Percentiles rank a stretch among this genome's conserved stretches.
phyloP scores from a whole-genome alignment of 2,329 filamentous ascomycete species.

The Colletotrichum limetticola region DNA sequence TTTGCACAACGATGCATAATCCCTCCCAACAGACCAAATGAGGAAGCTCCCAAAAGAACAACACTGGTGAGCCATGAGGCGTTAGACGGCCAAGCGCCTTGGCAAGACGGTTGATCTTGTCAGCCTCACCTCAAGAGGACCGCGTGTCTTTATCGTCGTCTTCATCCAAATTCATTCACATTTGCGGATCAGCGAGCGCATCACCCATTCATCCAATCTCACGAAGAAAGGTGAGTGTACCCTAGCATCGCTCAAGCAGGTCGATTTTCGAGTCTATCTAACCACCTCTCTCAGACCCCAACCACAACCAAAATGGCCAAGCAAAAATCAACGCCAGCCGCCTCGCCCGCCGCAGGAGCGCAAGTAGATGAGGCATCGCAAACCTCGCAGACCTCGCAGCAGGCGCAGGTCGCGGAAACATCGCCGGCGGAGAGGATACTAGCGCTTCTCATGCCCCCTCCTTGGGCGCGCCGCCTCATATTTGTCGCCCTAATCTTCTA shows the following conservation, averaged over 20 bases:
- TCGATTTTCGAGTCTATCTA: background rate
- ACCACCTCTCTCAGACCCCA: background rate
- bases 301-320: background rate
- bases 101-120: background rate
- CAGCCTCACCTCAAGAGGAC: background rate
- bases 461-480: slow-evolving; percentile 1
- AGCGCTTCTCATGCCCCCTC: background rate
- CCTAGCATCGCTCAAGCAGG: background rate
- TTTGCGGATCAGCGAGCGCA: background rate
- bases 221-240: background rate
- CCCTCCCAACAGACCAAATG: background rate
- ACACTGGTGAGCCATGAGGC: background rate
- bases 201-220: background rate
- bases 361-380: background rate
- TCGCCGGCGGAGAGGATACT: background rate
- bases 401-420: background rate
- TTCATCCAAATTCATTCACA: background rate
- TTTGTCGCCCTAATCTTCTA: background rate
- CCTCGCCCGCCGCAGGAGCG: background rate
- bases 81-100: background rate
- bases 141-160: slow-evolving; percentile 3
- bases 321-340: background rate
- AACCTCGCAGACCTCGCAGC: background rate
- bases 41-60: slow-evolving; percentile 1
- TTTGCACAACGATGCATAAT: background rate